Conservation (phyloP, 257 asterid species). For the Paraleonurus japonicus region DNA sequence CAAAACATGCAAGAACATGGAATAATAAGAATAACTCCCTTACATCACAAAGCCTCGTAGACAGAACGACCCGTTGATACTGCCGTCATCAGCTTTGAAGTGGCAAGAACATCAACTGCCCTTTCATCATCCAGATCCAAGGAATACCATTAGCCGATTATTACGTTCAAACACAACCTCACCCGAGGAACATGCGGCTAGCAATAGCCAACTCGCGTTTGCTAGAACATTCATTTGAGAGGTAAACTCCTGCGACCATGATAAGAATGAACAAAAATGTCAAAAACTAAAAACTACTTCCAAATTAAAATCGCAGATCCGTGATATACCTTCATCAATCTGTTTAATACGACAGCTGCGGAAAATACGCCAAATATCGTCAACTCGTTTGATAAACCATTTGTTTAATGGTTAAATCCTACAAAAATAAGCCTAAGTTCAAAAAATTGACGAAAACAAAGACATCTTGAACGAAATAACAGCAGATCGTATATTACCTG, state of each 20-base stretch:
- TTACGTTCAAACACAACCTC: background rate
- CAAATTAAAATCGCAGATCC: background rate
- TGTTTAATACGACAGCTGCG: background rate
- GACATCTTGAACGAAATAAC: background rate
- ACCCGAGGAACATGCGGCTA: background rate
- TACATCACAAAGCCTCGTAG: background rate
- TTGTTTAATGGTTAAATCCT: background rate
- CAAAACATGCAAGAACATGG: no score
- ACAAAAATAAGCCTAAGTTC: background rate
- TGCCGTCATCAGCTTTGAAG: no score
- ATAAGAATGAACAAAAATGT: background rate
- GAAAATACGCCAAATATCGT: background rate
- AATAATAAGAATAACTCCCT: constrained; percentile 18
- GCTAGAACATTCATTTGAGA: background rate
- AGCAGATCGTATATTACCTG: background rate
- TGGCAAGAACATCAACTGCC: no score
- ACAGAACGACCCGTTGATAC: background rate
- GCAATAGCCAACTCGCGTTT: background rate
- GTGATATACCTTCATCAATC: background rate
- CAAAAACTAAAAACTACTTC: background rate
- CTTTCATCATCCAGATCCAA: background rate
- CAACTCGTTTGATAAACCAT: background rate
- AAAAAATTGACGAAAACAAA: no score
- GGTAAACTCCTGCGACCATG: background rate
- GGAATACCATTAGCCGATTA: background rate